Evolutionary conservation across 2,329 filamentous ascomycete genomes (phyloP).

Genomic region (Cercospora sp.): DNA sequence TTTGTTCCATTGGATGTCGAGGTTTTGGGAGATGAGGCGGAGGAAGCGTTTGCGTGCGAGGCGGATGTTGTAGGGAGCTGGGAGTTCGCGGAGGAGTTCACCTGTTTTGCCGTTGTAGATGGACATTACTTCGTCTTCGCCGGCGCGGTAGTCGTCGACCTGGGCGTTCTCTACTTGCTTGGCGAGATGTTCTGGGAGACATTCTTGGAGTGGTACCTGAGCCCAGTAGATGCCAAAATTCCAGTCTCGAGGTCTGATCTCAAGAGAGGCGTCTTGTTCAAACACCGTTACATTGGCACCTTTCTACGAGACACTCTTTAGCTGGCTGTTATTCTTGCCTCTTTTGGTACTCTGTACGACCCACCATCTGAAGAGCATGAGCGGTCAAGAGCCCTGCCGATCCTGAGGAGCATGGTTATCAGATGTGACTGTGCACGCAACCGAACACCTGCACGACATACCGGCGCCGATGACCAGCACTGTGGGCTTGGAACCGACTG

Average conservation of each 20-base stretch:
- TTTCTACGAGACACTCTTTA: conserved; percentile 10
- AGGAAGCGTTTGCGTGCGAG: conserved; percentile 25
- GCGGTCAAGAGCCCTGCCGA: conserved; percentile 26
- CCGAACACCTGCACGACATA: conserved; percentile 10
- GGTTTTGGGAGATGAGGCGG: conserved; percentile 18
- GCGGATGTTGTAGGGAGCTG: conserved; percentile 23
- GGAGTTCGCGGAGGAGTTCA: conserved; percentile 20
- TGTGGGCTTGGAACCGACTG: conserved; percentile 8
- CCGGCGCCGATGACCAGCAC: conserved; percentile 23
- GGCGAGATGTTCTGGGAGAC: conserved; percentile 21
- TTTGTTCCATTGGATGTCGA: conserved; percentile 23
- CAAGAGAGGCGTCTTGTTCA: conserved; percentile 22
- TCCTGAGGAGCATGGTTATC: conserved; percentile 14
- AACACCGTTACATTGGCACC: conserved; percentile 23
- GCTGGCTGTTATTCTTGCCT: neutral
- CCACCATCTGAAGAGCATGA: conserved; percentile 24
- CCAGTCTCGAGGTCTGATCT: conserved; percentile 23
- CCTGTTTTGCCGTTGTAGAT: conserved; percentile 24
- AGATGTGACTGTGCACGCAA: conserved; percentile 6
- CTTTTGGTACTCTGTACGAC: neutral
- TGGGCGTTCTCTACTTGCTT: conserved; percentile 22
- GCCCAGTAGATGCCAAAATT: conserved; percentile 28
- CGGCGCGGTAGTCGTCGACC: conserved; percentile 22
- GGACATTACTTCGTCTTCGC: conserved; percentile 24
- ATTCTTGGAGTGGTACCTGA: conserved; percentile 23